A percentile compares a stretch with the other conserved stretches of the same genome.
Evolutionary conservation across 495 filamentous ascomycete genomes (phyloP).

Genomic region (Chlorociboria aeruginascens): DNA sequence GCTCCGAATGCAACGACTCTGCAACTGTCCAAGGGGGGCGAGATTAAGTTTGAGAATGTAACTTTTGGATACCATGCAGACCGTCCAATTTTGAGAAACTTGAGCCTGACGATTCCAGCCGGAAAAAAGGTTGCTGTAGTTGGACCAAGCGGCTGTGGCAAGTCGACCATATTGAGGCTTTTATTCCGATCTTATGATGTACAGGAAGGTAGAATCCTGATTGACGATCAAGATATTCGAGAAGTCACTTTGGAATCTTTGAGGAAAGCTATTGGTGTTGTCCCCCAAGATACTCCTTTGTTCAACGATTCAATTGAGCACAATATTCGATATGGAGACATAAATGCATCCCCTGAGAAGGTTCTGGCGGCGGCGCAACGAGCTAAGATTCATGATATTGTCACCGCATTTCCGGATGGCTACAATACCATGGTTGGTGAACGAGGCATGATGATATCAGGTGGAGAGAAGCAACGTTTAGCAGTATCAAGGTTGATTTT

Average conservation of each 20-base stretch:
- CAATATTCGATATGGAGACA: slow-evolving; percentile 90
- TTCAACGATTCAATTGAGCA: slow-evolving; percentile 94
- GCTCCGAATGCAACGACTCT: slow-evolving; percentile 58
- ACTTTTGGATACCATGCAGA: slow-evolving; percentile 85
- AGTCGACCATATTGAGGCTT: slow-evolving; percentile 82
- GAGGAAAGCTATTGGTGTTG: slow-evolving; percentile 80
- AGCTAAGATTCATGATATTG: slow-evolving; percentile 75
- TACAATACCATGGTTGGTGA: slow-evolving; percentile 92
- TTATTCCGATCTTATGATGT: slow-evolving; percentile 93
- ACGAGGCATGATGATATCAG: slow-evolving; percentile 95
- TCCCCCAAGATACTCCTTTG: slow-evolving; percentile 91
- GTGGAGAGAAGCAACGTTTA: slow-evolving; percentile 90
- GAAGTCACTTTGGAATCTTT: slow-evolving; percentile 73
- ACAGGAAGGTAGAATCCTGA: slow-evolving; percentile 73
- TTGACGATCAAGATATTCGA: slow-evolving; percentile 88
- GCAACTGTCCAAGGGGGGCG: slow-evolving; percentile 59
- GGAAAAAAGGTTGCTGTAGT: slow-evolving; percentile 94
- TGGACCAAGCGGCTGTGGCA: slow-evolving; percentile 89
- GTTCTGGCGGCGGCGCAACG: slow-evolving; percentile 65
- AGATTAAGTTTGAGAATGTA: slow-evolving; percentile 91
- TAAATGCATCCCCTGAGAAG: slow-evolving; percentile 61
- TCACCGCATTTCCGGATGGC: slow-evolving; percentile 65
- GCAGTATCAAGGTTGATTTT: slow-evolving; percentile 78
- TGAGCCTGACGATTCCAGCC: slow-evolving; percentile 80
- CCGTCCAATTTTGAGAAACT: slow-evolving; percentile 74